Percentiles rank a stretch among this genome's conserved stretches.
phyloP scores from a whole-genome alignment of 805 yeast species.

The Candida bentonensis region DNA sequence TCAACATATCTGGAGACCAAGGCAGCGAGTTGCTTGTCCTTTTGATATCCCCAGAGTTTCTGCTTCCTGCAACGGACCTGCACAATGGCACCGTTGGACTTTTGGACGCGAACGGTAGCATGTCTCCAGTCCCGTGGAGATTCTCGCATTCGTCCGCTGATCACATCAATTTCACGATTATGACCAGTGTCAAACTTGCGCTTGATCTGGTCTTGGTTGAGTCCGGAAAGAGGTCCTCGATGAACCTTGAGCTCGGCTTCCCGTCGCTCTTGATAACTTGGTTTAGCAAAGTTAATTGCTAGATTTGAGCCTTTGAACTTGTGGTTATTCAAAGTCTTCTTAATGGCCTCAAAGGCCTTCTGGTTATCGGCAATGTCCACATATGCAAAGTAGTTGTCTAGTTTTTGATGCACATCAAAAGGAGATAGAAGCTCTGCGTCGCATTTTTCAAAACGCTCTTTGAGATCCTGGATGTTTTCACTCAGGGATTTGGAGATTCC shows the following conservation, averaged over 20 bases:
- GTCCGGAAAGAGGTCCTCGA: constrained; percentile 23
- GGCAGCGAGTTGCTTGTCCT: constrained; percentile 45
- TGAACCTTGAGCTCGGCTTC: constrained; percentile 30
- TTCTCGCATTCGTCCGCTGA: constrained; percentile 48
- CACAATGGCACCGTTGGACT: constrained; percentile 38
- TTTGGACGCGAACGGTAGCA: constrained; percentile 46
- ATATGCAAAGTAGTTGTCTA: constrained; percentile 51
- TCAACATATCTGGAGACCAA: constrained; percentile 48
- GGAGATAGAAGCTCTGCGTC: constrained; percentile 36
- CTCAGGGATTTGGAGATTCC: constrained; percentile 43
- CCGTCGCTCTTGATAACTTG: constrained; percentile 35
- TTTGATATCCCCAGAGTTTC: constrained; percentile 85
- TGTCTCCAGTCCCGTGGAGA: constrained; percentile 36
- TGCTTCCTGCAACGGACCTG: constrained; percentile 52
- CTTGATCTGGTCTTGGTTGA: constrained; percentile 16
- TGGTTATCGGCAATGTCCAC: constrained; percentile 41
- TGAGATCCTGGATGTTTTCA: constrained; percentile 31
- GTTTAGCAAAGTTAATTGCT: constrained; percentile 47
- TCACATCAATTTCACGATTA: constrained; percentile 22
- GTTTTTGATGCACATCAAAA: constrained; percentile 42
- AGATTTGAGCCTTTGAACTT: constrained; percentile 63
- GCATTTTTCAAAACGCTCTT: constrained; percentile 42
- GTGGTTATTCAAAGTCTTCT: constrained; percentile 50
- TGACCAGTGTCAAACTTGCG: constrained; percentile 19
- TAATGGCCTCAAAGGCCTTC: constrained; percentile 34